Evolutionary conservation across 805 yeast genomes (phyloP).

Genomic region (Yamadazyma endophytica): DNA sequence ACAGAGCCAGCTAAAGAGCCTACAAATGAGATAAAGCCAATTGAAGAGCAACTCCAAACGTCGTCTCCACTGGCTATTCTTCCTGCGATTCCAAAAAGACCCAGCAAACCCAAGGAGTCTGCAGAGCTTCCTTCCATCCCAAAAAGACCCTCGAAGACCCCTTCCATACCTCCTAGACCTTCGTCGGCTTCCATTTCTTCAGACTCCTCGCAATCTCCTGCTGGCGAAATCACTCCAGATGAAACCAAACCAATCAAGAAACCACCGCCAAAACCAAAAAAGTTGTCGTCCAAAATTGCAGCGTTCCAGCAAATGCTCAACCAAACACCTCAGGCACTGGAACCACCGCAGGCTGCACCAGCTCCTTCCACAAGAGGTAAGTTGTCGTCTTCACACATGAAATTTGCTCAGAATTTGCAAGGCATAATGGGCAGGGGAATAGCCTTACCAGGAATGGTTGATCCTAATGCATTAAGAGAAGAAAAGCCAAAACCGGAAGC

Average conservation of each 20-base stretch:
- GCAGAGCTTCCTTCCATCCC: slow-evolving; percentile 9
- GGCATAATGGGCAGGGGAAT: slow-evolving; percentile 53
- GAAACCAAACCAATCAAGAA: slow-evolving; percentile 12
- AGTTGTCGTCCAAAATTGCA: slow-evolving; percentile 73
- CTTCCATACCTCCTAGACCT: slow-evolving; percentile 8
- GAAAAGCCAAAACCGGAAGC: slow-evolving; percentile 11
- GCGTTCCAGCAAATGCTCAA: slow-evolving; percentile 77
- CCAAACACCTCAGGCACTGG: slow-evolving; percentile 8
- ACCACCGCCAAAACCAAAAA: slow-evolving; percentile 71
- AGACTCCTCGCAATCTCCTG: neutral
- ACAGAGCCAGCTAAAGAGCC: too few species aligned
- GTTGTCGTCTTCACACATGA: slow-evolving; percentile 34
- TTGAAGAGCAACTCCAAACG: too few species aligned
- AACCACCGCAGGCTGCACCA: neutral
- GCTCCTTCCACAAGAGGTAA: slow-evolving; percentile 11
- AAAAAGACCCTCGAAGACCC: slow-evolving; percentile 6
- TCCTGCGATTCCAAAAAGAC: neutral
- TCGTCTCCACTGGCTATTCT: too few species aligned
- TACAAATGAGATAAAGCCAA: too few species aligned
- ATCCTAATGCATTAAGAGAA: slow-evolving; percentile 24
- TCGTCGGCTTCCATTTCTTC: neutral
- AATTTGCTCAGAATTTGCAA: slow-evolving; percentile 56
- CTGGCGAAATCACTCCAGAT: neutral
- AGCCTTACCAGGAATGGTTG: slow-evolving; percentile 52
- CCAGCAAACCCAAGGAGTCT: neutral